These are phyloP conservation scores for Penicillium nordicum DNA, from an alignment of 2,329 filamentous ascomycete genomes.

Conservation along the genomic window DNA sequence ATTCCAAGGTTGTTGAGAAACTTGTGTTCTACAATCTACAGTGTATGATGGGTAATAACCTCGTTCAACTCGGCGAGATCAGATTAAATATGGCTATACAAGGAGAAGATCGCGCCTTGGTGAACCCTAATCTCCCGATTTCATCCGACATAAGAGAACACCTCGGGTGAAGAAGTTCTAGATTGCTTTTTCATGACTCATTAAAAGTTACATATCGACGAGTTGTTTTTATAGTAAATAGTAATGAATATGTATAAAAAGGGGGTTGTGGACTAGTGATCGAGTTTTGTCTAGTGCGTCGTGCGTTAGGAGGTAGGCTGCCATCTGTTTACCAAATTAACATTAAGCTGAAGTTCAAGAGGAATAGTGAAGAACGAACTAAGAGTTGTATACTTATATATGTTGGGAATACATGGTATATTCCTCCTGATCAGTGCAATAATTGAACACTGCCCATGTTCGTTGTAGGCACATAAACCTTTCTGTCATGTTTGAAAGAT, in stretches of 20 bases:
- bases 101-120: neutral
- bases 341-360: too few relatives aligned
- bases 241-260: neutral
- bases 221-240: neutral
- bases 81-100: neutral
- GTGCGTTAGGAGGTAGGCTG: neutral
- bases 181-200: neutral
- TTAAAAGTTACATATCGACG: neutral
- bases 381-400: neutral
- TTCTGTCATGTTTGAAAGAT: neutral
- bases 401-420: neutral
- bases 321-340: neutral
- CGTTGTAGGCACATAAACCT: neutral
- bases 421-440: neutral
- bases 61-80: neutral
- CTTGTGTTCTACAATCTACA: slow-evolving; percentile 5
- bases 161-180: neutral
- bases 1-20: neutral
- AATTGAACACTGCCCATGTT: neutral
- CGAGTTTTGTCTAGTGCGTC: too few relatives aligned
- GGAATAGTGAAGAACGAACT: neutral
- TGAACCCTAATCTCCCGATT: slow-evolving; percentile 9
- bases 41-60: slow-evolving; percentile 3
- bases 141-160: slow-evolving; percentile 1
- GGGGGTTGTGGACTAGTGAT: neutral